These are phyloP conservation scores for Candida pseudofarinosa DNA, from an alignment of 805 yeast species.

Conservation along the genomic window DNA sequence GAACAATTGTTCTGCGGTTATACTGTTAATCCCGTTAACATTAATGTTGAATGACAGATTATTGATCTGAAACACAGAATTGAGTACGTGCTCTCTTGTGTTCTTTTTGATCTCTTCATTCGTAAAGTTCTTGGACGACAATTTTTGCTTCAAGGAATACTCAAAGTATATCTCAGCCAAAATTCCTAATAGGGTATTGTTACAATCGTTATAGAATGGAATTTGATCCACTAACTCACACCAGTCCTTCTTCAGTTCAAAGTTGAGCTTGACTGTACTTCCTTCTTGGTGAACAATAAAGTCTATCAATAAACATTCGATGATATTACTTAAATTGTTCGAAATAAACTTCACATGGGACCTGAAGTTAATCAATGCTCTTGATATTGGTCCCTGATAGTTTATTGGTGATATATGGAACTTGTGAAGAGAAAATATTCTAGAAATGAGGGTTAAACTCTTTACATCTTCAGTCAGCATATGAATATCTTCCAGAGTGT, in stretches of 20 bases:
- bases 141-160: constrained; percentile 26
- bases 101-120: constrained; percentile 23
- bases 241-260: constrained; percentile 52
- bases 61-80: constrained; percentile 33
- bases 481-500: constrained; percentile 22
- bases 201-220: constrained; percentile 57
- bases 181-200: constrained; percentile 63
- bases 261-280: constrained; percentile 45
- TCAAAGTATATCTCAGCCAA: constrained; percentile 53
- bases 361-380: constrained; percentile 61
- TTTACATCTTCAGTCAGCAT: constrained; percentile 40
- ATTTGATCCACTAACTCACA: constrained; percentile 46
- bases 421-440: constrained; percentile 33
- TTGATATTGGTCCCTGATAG: constrained; percentile 68
- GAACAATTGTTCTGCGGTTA: constrained; percentile 27
- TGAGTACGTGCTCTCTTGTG: constrained; percentile 31
- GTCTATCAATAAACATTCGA: constrained; percentile 50
- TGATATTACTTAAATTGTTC: constrained; percentile 47
- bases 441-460: constrained; percentile 29
- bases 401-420: constrained; percentile 42
- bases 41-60: constrained; percentile 38
- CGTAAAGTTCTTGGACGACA: constrained; percentile 15
- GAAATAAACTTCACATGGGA: constrained; percentile 56
- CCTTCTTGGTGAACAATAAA: constrained; percentile 42
- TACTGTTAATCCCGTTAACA: constrained; percentile 37